Percentiles rank a stretch among this genome's conserved stretches.
These are phyloP conservation scores for Solidago caesia DNA, from an alignment of 129 eudicot genomes.

Conservation along the genomic window DNA sequence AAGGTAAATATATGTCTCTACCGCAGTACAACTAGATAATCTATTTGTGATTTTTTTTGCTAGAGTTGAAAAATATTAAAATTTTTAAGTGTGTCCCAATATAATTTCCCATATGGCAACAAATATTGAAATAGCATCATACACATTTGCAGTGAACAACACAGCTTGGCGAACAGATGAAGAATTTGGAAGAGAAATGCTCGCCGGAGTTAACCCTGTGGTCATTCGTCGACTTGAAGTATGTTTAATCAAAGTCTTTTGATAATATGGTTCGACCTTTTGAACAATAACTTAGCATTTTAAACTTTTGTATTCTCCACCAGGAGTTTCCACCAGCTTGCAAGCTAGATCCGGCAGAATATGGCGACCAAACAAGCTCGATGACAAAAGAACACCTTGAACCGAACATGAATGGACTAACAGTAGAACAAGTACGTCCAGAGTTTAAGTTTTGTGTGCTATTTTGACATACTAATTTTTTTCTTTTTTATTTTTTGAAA, in stretches of 20 bases:
- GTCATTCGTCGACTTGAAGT: conserved; percentile 48
- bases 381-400: conserved; percentile 58
- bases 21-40: neutral
- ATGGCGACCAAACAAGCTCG: conserved; percentile 73
- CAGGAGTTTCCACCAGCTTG: conserved; percentile 91
- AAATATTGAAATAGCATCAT: neutral
- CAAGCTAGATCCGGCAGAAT: conserved; percentile 59
- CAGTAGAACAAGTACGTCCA: conserved; percentile 49
- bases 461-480: neutral
- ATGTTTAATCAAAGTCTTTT: neutral
- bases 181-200: conserved; percentile 64
- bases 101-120: neutral
- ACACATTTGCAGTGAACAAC: conserved; percentile 28
- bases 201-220: conserved; percentile 61
- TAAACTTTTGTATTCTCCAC: neutral
- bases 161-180: conserved; percentile 57
- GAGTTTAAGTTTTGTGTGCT: neutral
- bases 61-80: too few relatives aligned
- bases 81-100: too few relatives aligned
- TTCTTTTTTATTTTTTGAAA: neutral
- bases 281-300: neutral
- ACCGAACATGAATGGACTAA: conserved; percentile 63
- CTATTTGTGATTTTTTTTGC: too few relatives aligned
- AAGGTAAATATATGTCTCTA: conserved; percentile 45
- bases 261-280: neutral